Base-by-base conservation (phyloP, 805 yeast genomes). In the Starmerella floricola region DNA sequence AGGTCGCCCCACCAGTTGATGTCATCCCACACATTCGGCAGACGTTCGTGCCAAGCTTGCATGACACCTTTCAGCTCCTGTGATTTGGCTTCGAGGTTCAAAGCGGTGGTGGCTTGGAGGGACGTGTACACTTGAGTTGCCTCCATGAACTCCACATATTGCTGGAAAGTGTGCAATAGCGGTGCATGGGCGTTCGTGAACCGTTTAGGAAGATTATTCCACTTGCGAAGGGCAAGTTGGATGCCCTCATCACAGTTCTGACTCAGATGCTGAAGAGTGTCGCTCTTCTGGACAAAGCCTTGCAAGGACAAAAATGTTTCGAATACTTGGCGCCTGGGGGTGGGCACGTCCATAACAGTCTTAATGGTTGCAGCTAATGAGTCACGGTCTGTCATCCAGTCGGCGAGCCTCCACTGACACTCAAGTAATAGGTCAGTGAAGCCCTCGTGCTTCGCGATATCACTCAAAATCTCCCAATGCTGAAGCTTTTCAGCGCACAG, bases 371-470 rank as follows among this genome's bases (percentile, higher is more conserved):
- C 95, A 56, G 87, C 96, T 30, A 91, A 66, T 0, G 97, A 91
- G 50, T 88, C 97, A 49, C 87, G 73, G 55, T 93, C 98, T 8
- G 93, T 78, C 46, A 79, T 79, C 98, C 98, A 91, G 56, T 91
- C 97, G 6, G 98, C 96, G 31, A 91, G 94, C 56, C 99, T 72
- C 99, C 99, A 91, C 30, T 97, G 98, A 70, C 98, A 93, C 60
- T 91, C 99, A n/a, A 91, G 67, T 20, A 93, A 64, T 50, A 91
- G 67, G 56, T 91, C 98, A 0, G 96, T 86, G 58, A 88, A 93
- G 0, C 96, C 96, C 66, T 93, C 99, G 56, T 93, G 97, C 54
- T 88, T 86, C 2, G 98, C 96, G 24, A 93, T 68, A 55, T 91
- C 99, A 0, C 98, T 88, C 45, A 91, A 67, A 36, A 91, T 79